phyloP scores from a whole-genome alignment of 192 early-diverging fungal species.

The Lobosporangium transversale region DNA sequence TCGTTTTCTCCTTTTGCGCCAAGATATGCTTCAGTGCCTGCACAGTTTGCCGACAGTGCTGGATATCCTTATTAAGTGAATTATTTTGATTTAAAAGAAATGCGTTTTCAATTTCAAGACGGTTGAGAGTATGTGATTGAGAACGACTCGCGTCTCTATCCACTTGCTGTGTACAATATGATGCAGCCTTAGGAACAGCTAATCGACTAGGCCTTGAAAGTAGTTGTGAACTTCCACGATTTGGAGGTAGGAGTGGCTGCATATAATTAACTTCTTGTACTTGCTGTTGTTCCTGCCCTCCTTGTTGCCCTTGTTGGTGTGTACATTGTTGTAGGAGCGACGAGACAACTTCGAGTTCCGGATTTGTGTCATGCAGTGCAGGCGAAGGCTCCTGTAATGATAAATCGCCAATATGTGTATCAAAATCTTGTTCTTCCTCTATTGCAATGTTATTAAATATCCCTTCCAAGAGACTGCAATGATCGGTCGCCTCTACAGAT shows the following conservation, averaged over 20 bases:
- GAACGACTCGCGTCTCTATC: too few species aligned
- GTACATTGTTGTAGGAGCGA: neutral
- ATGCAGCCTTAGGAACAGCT: neutral
- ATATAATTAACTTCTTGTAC: too few species aligned
- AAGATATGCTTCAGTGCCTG: constrained; percentile 23
- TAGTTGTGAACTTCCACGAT: too few species aligned
- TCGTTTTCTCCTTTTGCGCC: constrained; percentile 24
- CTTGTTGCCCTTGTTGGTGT: neutral
- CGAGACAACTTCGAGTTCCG: neutral
- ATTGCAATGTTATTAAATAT: neutral
- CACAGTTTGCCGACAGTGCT: constrained; percentile 32
- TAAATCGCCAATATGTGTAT: neutral
- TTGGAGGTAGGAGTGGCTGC: too few species aligned
- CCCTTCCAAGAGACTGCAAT: neutral
- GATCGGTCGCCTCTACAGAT: too few species aligned
- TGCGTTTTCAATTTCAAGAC: constrained; percentile 41
- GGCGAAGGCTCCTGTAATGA: too few species aligned
- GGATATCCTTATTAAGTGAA: constrained; percentile 28
- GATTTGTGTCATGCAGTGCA: neutral
- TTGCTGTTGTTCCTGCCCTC: neutral
- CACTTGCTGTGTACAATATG: too few species aligned
- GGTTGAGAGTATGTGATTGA: constrained; percentile 23
- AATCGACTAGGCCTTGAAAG: neutral
- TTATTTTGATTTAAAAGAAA: constrained; percentile 32
- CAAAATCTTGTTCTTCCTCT: neutral